Conservation (phyloP, 2,329 filamentous ascomycete genomes). For the Rutstroemia sp. region DNA sequence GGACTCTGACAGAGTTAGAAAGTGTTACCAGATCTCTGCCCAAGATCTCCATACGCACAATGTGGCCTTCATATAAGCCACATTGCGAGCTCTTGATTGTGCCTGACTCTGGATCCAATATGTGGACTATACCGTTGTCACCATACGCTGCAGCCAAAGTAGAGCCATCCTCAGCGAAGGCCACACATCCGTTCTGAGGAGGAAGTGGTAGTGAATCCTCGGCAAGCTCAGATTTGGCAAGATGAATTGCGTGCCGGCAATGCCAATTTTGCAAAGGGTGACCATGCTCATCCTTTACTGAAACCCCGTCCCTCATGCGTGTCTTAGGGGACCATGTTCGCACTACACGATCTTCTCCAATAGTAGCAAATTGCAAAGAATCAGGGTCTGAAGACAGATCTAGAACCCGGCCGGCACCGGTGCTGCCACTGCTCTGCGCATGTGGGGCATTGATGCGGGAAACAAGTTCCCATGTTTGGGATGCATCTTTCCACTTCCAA, state of each 20-base stretch:
- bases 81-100: conserved; percentile 58
- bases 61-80: conserved; percentile 56
- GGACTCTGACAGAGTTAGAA: conserved; percentile 67
- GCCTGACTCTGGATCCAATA: conserved; percentile 68
- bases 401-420: conserved; percentile 52
- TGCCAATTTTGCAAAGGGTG: conserved; percentile 66
- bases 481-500: conserved; percentile 61
- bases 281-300: conserved; percentile 50
- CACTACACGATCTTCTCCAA: conserved; percentile 73
- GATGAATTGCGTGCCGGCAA: conserved; percentile 51
- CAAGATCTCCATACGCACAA: conserved; percentile 64
- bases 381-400: conserved; percentile 65
- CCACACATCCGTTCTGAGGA: conserved; percentile 51
- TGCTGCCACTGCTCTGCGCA: conserved; percentile 44
- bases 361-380: conserved; percentile 68
- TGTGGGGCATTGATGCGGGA: conserved; percentile 83
- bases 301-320: conserved; percentile 60
- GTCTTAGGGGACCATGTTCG: conserved; percentile 75
- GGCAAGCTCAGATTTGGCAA: conserved; percentile 36
- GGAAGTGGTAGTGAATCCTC: conserved; percentile 7
- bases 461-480: conserved; percentile 63
- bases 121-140: conserved; percentile 56
- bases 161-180: conserved; percentile 80
- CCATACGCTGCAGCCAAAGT: conserved; percentile 64
- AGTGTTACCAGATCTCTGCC: conserved; percentile 69